Conservation (phyloP, 2,329 filamentous ascomycete species). For the Parastagonospora nodorum region DNA sequence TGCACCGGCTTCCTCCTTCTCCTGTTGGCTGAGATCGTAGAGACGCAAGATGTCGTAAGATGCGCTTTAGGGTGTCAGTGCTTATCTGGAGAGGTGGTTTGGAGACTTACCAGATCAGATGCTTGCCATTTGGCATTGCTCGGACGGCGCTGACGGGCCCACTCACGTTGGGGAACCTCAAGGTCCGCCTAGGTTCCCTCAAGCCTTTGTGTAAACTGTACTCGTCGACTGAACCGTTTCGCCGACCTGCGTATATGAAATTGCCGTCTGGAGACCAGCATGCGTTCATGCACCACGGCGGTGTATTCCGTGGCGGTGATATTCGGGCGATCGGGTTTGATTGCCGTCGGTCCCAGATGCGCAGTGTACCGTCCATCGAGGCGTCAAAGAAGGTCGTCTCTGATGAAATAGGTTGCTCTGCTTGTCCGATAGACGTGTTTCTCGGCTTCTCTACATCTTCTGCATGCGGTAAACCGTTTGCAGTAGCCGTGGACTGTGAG, state of each 20-base stretch:
- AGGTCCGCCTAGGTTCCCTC: constrained; percentile 74
- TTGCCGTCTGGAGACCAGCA: constrained; percentile 98
- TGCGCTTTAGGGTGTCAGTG: constrained; percentile 60
- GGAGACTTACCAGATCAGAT: constrained; percentile 76
- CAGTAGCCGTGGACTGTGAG: constrained; percentile 14
- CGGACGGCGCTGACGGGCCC: constrained; percentile 86
- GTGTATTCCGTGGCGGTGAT: constrained; percentile 72
- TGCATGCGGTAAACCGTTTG: constrained; percentile 58
- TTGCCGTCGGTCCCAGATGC: constrained; percentile 90
- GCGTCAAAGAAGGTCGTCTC: constrained; percentile 87
- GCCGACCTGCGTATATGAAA: constrained; percentile 86
- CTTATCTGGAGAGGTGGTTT: neutral
- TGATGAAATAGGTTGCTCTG: constrained; percentile 58
- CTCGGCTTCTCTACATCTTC: constrained; percentile 49
- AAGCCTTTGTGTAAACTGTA: constrained; percentile 83
- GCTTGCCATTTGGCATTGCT: constrained; percentile 89
- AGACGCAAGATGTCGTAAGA: constrained; percentile 92
- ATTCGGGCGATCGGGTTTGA: constrained; percentile 80
- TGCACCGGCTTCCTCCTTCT: constrained; percentile 56
- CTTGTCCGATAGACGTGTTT: constrained; percentile 34
- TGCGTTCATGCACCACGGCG: constrained; percentile 96
- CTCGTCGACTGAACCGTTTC: constrained; percentile 94
- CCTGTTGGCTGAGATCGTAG: constrained; percentile 75
- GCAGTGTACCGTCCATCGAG: constrained; percentile 82
- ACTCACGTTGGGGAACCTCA: constrained; percentile 88